These are phyloP conservation scores for Fusarium sp. DNA, from an alignment of 2,329 filamentous ascomycete species.

Conservation along the genomic window DNA sequence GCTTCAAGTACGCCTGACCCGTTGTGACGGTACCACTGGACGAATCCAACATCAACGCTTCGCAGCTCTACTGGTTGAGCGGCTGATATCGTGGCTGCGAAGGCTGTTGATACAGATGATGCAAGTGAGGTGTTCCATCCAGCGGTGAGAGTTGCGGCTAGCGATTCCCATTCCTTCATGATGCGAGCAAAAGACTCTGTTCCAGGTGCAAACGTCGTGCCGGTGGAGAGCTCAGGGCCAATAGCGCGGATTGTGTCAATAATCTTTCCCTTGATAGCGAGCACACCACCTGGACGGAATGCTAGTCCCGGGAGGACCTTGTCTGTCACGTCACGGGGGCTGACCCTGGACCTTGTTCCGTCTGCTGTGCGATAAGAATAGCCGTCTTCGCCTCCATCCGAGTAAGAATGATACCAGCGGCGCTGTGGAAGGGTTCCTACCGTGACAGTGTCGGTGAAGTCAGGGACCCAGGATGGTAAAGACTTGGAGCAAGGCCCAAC, in stretches of 20 bases:
- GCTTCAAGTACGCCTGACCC: constrained; percentile 1
- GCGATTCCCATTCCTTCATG: constrained; percentile 7
- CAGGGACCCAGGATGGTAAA: constrained; percentile 24
- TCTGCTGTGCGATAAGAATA: background rate
- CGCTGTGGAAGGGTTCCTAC: background rate
- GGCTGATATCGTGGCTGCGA: constrained; percentile 2
- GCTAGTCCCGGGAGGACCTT: background rate
- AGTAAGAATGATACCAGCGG: background rate
- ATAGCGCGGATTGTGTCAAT: background rate
- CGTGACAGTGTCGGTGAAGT: background rate
- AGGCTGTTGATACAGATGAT: background rate
- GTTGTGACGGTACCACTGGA: constrained; percentile 21
- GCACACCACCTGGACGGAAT: background rate
- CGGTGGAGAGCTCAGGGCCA: background rate
- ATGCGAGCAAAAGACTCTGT: background rate
- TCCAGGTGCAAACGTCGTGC: background rate
- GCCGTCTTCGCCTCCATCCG: background rate
- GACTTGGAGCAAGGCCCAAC: background rate
- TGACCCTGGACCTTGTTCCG: background rate
- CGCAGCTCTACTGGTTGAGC: fast-evolving
- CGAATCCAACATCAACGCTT: background rate
- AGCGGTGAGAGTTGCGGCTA: background rate
- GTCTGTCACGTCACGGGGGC: fast-evolving
- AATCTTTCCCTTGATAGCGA: constrained; percentile 9
- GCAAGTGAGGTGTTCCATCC: background rate